Conservation (phyloP, 345 rosid species). For the Corymbia maculata region DNA sequence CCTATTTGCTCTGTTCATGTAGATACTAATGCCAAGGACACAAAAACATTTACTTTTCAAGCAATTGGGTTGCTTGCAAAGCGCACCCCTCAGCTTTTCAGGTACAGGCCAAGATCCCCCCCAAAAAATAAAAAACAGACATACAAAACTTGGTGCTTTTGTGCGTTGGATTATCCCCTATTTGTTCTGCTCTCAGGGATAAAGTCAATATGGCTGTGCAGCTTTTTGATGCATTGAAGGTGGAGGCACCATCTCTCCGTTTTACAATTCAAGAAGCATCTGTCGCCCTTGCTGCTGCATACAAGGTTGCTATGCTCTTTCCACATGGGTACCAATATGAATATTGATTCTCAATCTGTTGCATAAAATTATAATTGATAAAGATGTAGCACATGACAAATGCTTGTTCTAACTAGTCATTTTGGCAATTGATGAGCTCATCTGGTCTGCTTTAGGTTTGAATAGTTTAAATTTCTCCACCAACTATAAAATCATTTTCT, state of each 20-base stretch:
- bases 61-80: slow-evolving; percentile 88
- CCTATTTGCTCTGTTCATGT: slow-evolving; percentile 6
- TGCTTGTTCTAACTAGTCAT: neutral
- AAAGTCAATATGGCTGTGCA: slow-evolving; percentile 88
- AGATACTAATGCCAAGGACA: slow-evolving; percentile 71
- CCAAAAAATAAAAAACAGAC: neutral
- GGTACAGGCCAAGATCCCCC: slow-evolving; percentile 13
- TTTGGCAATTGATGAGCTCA: neutral
- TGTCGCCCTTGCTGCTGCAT: slow-evolving; percentile 71
- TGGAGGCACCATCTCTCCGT: slow-evolving; percentile 65
- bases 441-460: neutral
- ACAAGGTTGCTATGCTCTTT: slow-evolving; percentile 38
- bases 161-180: neutral
- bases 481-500: neutral
- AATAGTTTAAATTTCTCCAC: neutral
- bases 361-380: neutral
- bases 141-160: neutral
- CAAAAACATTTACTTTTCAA: slow-evolving; percentile 75
- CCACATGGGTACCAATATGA: neutral
- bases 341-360: neutral
- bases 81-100: slow-evolving; percentile 85
- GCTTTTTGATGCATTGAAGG: slow-evolving; percentile 80
- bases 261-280: slow-evolving; percentile 78
- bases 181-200: slow-evolving; percentile 42
- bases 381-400: neutral